Percentiles rank a stretch among this genome's conserved stretches.
phyloP scores from a whole-genome alignment of 2,329 filamentous ascomycete genomes.

The Fusarium mangiferae region DNA sequence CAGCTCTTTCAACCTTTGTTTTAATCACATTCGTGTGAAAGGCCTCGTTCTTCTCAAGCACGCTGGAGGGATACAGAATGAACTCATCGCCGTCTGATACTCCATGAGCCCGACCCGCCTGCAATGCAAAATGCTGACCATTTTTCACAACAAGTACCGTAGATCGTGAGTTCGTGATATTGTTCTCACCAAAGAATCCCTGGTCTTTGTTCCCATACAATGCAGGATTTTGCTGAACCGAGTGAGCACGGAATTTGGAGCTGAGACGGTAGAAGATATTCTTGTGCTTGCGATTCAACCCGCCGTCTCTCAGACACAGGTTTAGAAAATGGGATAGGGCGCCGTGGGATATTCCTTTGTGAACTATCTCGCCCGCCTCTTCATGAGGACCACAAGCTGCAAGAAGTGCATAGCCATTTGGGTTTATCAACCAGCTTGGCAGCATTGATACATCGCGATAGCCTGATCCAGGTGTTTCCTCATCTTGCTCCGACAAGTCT shows the following conservation, averaged over 20 bases:
- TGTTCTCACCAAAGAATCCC: slow-evolving; percentile 8
- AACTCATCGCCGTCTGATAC: slow-evolving; percentile 13
- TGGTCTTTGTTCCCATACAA: slow-evolving; percentile 27
- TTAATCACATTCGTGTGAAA: not conserved
- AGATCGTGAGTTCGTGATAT: not conserved
- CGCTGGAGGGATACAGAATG: not conserved
- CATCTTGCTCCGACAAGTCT: rapidly evolving
- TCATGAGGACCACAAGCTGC: slow-evolving; percentile 17
- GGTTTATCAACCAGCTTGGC: slow-evolving; percentile 16
- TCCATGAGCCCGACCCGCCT: slow-evolving; percentile 17
- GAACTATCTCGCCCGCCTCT: not conserved
- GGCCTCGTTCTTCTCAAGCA: not conserved
- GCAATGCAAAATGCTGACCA: not conserved
- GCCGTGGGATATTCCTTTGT: not conserved
- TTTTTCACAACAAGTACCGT: not conserved
- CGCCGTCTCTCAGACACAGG: not conserved
- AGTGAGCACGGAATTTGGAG: not conserved
- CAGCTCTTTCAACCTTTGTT: not conserved
- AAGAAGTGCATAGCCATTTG: slow-evolving; percentile 13
- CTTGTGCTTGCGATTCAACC: not conserved
- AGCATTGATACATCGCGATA: slow-evolving; percentile 4
- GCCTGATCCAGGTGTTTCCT: not conserved
- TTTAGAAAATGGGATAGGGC: not conserved
- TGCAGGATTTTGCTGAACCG: not conserved
- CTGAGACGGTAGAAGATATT: not conserved